phyloP scores from a whole-genome alignment of 306 rosid genomes.

The Sicyos edulis region DNA sequence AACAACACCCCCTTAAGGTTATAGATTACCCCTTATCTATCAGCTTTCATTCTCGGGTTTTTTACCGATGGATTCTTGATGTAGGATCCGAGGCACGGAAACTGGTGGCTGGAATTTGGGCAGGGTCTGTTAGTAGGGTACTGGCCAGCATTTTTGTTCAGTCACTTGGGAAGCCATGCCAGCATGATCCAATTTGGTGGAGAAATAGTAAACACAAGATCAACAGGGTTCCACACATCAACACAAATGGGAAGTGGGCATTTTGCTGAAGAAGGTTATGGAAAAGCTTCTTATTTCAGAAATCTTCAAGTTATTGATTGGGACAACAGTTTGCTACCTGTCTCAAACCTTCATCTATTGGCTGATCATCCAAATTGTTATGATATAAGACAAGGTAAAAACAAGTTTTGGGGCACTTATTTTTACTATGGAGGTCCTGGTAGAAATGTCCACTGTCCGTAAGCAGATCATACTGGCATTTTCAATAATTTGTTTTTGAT shows the following conservation, averaged over 20 bases:
- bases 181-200: slow-evolving; percentile 97
- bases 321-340: slow-evolving; percentile 90
- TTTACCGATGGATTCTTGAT: slow-evolving; percentile 4
- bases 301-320: slow-evolving; percentile 90
- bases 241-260: slow-evolving; percentile 99
- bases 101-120: slow-evolving; percentile 97
- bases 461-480: slow-evolving; percentile 18
- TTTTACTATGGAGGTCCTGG: slow-evolving; percentile 99
- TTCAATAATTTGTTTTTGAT: too few species aligned
- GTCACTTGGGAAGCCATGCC: slow-evolving; percentile 86
- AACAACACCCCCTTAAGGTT: too few species aligned
- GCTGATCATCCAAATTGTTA: slow-evolving; percentile 91
- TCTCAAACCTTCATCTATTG: slow-evolving; percentile 57
- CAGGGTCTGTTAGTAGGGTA: slow-evolving; percentile 80
- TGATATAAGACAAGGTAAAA: slow-evolving; percentile 73
- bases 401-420: slow-evolving; percentile 87
- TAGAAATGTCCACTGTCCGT: slow-evolving; percentile 86
- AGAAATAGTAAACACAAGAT: slow-evolving; percentile 76
- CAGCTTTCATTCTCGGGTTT: neutral
- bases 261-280: slow-evolving; percentile 85
- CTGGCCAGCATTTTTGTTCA: slow-evolving; percentile 89
- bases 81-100: slow-evolving; percentile 95
- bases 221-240: slow-evolving; percentile 79
- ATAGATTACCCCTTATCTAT: neutral
- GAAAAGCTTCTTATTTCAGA: slow-evolving; percentile 92